Evolutionary conservation across 495 filamentous ascomycete species (phyloP).

Genomic region (Collariella sp.): DNA sequence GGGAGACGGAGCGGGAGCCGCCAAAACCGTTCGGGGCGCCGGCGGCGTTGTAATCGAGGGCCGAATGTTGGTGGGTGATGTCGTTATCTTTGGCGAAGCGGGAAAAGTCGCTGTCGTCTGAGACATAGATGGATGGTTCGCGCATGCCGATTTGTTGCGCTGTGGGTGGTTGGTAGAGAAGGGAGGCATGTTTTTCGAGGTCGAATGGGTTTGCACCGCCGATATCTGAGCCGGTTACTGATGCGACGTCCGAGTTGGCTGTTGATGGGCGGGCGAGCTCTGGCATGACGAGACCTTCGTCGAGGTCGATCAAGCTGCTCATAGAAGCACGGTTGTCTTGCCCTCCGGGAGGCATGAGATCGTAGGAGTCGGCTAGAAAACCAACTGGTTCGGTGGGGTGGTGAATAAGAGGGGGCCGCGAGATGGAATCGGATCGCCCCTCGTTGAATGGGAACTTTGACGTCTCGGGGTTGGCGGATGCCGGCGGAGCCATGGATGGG

Average conservation of each 20-base stretch:
- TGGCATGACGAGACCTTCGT: constrained; percentile 34
- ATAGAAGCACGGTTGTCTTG: constrained; percentile 34
- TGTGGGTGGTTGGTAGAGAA: constrained; percentile 37
- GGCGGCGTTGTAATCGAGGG: constrained; percentile 6
- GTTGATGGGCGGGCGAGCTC: constrained; percentile 42
- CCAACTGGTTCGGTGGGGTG: constrained; percentile 42
- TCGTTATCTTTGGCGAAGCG: constrained; percentile 14
- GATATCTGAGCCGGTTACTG: constrained; percentile 39
- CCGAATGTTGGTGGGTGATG: constrained; percentile 2
- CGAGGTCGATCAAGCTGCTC: constrained; percentile 44
- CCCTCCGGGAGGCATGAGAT: constrained; percentile 17
- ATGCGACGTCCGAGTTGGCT: constrained; percentile 45
- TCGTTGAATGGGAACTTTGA: constrained; percentile 41
- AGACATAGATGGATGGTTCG: constrained; percentile 46
- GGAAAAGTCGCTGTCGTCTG: constrained; percentile 40
- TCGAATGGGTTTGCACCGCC: constrained; percentile 45
- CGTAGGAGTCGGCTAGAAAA: constrained; percentile 38
- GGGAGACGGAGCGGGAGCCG: constrained; percentile 2
- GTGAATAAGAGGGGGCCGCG: constrained; percentile 40
- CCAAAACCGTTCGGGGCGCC: constrained; percentile 7
- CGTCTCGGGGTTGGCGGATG: constrained; percentile 43
- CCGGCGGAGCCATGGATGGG: constrained; percentile 42
- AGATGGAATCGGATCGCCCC: constrained; percentile 13
- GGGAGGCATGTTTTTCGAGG: constrained; percentile 45
- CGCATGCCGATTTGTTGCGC: constrained; percentile 24